Conservation (phyloP, 352 stramenopile species). For the Phytophthora sojae region DNA sequence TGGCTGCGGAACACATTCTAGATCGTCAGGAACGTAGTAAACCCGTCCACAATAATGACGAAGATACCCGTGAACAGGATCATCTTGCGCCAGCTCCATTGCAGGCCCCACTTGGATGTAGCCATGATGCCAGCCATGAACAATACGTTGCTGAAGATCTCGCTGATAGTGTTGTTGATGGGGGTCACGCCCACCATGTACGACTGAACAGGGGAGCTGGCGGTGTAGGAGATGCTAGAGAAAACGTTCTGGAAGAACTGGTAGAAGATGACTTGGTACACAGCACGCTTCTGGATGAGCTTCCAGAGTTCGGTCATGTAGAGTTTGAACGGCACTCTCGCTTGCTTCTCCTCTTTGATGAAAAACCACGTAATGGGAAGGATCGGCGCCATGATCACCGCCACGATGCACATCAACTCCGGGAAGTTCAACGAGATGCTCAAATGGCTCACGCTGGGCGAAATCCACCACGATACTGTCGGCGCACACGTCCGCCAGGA, state of each 20-base stretch:
- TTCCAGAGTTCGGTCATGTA: slow-evolving; percentile 43
- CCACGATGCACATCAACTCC: slow-evolving; percentile 28
- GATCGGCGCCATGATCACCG: slow-evolving; percentile 13
- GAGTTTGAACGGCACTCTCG: slow-evolving; percentile 19
- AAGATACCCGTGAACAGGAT: slow-evolving; percentile 29
- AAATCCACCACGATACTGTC: slow-evolving; percentile 55
- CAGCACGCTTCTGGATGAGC: slow-evolving; percentile 38
- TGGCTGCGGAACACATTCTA: slow-evolving; percentile 46
- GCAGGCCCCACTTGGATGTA: slow-evolving; percentile 39
- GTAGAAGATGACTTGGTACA: slow-evolving; percentile 53
- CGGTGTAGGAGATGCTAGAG: slow-evolving; percentile 31
- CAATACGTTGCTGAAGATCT: slow-evolving; percentile 32
- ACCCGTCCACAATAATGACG: slow-evolving; percentile 32
- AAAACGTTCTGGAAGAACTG: slow-evolving; percentile 46
- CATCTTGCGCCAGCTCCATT: slow-evolving; percentile 46
- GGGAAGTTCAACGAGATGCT: slow-evolving; percentile 30
- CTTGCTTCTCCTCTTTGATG: slow-evolving; percentile 45
- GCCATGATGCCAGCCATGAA: slow-evolving; percentile 34
- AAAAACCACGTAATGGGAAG: slow-evolving; percentile 40
- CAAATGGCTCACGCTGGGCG: slow-evolving; percentile 42
- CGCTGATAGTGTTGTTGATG: slow-evolving; percentile 39
- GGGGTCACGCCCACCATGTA: slow-evolving; percentile 39
- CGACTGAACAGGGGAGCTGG: slow-evolving; percentile 23
- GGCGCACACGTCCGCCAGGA: slow-evolving; percentile 56
- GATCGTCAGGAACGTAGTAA: slow-evolving; percentile 39